These are phyloP conservation scores for Odonthalia washingtoniensis DNA, from an alignment of 31 red algal species.

Conservation along the genomic window DNA sequence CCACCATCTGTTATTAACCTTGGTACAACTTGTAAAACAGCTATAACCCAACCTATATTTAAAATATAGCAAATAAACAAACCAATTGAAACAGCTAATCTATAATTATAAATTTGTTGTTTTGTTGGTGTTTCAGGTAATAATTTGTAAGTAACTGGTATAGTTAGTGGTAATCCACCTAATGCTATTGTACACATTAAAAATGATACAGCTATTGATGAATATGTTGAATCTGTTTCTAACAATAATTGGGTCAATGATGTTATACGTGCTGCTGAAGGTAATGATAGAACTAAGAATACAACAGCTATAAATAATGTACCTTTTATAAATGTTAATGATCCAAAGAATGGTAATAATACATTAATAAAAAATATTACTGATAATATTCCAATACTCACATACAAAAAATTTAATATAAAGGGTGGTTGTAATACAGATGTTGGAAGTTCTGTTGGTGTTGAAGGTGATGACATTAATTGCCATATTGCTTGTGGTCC, in stretches of 20 bases:
- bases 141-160: constrained; percentile 68
- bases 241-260: no score
- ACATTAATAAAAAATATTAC: constrained; percentile 55
- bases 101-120: constrained; percentile 17
- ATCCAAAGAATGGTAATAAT: constrained; percentile 63
- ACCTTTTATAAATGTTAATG: constrained; percentile 79
- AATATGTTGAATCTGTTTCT: constrained; percentile 15
- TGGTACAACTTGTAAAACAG: constrained; percentile 67
- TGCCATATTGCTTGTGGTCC: constrained; percentile 84
- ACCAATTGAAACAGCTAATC: constrained; percentile 12
- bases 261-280: no score
- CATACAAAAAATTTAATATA: constrained; percentile 20
- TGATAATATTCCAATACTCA: constrained; percentile 28
- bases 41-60: constrained; percentile 55
- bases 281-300: constrained; percentile 62
- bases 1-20: constrained; percentile 20
- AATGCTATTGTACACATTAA: constrained; percentile 80
- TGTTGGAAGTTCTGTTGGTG: constrained; percentile 20
- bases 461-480: constrained; percentile 3
- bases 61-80: constrained; percentile 41
- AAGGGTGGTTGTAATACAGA: constrained; percentile 1
- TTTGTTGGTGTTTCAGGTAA: constrained; percentile 39
- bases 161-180: constrained; percentile 73
- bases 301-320: constrained; percentile 55
- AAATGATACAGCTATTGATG: constrained; percentile 49